Percentiles rank a stretch among this genome's conserved stretches.
Conservation (phyloP, 78 protist genomes). For the Speleostelium caveatum region DNA sequence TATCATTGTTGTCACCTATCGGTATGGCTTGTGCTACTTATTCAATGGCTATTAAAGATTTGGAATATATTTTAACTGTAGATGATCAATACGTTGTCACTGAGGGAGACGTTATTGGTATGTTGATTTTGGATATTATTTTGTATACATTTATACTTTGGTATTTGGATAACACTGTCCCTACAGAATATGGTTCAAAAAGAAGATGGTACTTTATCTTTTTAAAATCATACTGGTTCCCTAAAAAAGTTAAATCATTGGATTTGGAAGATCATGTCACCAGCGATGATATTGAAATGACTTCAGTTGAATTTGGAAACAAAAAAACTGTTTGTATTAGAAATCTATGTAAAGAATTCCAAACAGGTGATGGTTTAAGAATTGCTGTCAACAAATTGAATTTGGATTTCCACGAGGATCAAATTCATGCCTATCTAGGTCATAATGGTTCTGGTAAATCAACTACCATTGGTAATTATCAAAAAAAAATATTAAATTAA, state of each 20-base stretch:
- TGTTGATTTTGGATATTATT: conserved; percentile 30
- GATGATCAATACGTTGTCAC: neutral
- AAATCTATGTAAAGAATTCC: conserved; percentile 28
- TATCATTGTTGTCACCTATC: conserved; percentile 55
- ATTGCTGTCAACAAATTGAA: conserved; percentile 37
- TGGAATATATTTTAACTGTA: neutral
- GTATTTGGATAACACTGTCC: conserved; percentile 49
- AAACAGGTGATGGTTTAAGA: conserved; percentile 58
- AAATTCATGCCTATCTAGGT: conserved; percentile 52
- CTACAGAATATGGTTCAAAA: conserved; percentile 31
- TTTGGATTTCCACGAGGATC: conserved; percentile 38
- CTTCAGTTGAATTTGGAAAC: conserved; percentile 10
- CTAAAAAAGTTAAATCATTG: neutral
- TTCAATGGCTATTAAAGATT: conserved; percentile 23
- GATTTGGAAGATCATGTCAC: neutral
- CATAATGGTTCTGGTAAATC: conserved; percentile 73
- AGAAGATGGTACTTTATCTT: conserved; percentile 29
- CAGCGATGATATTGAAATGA: conserved; percentile 33
- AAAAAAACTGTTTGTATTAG: conserved; percentile 31
- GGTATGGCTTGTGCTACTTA: conserved; percentile 31
- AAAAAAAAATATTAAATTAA: too few species aligned
- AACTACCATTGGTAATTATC: conserved; percentile 67
- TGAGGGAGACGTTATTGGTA: conserved; percentile 13
- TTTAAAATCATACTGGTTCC: conserved; percentile 24
- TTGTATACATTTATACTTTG: conserved; percentile 38